These are phyloP conservation scores for Podospora conica DNA, from an alignment of 495 filamentous ascomycete genomes.

Conservation along the genomic window DNA sequence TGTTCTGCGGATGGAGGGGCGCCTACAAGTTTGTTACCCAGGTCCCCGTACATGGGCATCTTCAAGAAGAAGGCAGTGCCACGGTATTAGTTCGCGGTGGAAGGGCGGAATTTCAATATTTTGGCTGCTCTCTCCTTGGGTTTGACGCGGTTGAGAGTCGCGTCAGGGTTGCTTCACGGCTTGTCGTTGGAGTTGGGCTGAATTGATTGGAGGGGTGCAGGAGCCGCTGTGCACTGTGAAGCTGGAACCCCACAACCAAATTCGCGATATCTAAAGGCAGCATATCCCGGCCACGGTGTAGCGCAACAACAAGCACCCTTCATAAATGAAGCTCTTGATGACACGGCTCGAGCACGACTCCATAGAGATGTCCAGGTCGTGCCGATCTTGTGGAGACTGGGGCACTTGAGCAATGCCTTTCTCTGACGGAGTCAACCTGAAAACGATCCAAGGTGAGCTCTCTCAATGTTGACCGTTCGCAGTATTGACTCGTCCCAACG, in stretches of 20 bases:
- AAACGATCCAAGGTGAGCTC: neutral
- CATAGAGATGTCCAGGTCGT: neutral
- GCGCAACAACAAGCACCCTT: neutral
- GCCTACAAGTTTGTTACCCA: slow-evolving; percentile 75
- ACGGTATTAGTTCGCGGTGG: neutral
- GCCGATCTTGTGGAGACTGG: too few species aligned
- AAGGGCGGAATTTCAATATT: neutral
- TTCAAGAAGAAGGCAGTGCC: neutral
- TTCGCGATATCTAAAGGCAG: neutral
- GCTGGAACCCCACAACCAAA: neutral
- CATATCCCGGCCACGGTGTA: too few species aligned
- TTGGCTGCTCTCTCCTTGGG: neutral
- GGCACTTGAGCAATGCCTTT: too few species aligned
- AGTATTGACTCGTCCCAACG: too few species aligned
- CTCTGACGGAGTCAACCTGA: neutral
- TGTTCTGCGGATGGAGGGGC: neutral
- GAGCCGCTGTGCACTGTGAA: neutral
- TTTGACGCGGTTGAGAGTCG: neutral
- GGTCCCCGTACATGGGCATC: slow-evolving; percentile 79
- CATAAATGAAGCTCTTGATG: neutral
- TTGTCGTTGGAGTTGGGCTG: neutral
- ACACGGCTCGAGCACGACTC: too few species aligned
- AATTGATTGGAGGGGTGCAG: neutral
- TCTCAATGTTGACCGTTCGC: too few species aligned
- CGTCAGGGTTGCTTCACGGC: neutral